Evolutionary conservation across 495 filamentous ascomycete species (phyloP), one percentile per base, ranked within the genome.

Genomic region (Aspergillus bertholletiae): DNA sequence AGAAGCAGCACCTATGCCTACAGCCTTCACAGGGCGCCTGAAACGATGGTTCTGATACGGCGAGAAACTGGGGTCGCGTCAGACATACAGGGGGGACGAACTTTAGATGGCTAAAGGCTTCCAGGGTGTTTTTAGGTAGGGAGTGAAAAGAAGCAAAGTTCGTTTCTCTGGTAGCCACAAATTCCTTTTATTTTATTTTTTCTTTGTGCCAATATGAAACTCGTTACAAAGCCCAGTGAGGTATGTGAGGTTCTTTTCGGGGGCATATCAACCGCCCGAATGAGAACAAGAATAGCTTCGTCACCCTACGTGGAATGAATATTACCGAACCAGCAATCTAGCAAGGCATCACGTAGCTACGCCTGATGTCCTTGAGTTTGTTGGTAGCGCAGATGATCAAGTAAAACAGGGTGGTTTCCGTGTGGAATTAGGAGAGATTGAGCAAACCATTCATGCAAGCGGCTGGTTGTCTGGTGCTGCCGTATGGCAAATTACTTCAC

Each of bases 331-430:
- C 2, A 49, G 54, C 0, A 49, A 57, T 32, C 24, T 43, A 7
- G 54, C 40, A 2, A 22, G 21, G 23, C 40, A 41, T 48, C 22
- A 41, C 3, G 3, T 27, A 21, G 39, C 18, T 9, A 32, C 45
- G 4, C 9, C 28, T 22, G 32, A 52, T n/a, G 21, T 32, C 0
- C 40, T 57, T 2, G 54, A 51, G 24, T 51, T 52, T 30, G 7
- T 41, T 15, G 54, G 54, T 12, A 40, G 54, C 5, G 30, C 54
- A 3, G 54, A 57, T 32, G 15, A 24, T 4, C 54, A 57, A 27
- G 49, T 57, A 20, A 57, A 57, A 11, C 48, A 52, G 5, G 41
- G 23, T 7, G 54, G 54, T 5, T 52, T 52, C 27, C 54, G 54
- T 9, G 48, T 57, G 7, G 54, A 57, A 23, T 30, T 57, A 1